Evolutionary conservation across 148 eudicot species (phyloP).

Genomic region (Fagopyrum esculentum): DNA sequence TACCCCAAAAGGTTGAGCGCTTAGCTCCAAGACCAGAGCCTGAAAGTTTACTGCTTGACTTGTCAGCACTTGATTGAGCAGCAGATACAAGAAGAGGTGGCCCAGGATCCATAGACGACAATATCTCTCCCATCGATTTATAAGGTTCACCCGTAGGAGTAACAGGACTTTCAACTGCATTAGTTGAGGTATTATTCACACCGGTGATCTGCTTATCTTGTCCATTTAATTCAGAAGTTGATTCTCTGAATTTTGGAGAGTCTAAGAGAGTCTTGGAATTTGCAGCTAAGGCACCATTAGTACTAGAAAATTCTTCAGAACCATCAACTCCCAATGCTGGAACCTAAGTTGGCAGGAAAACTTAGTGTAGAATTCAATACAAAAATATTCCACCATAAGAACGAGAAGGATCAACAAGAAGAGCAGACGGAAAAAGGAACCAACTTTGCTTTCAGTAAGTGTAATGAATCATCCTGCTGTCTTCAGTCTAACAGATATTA

Average conservation of each 20-base stretch:
- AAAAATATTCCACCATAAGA: background rate
- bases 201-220: constrained; percentile 33
- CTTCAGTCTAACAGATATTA: background rate
- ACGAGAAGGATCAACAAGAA: background rate
- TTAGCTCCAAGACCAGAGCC: constrained; percentile 44
- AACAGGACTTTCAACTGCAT: constrained; percentile 30
- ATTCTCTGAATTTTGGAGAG: constrained; percentile 35
- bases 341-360: constrained; percentile 19
- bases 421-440: background rate
- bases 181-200: constrained; percentile 26
- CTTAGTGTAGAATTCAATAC: background rate
- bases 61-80: constrained; percentile 52
- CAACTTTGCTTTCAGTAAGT: background rate
- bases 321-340: constrained; percentile 63
- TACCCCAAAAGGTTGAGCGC: constrained; percentile 78
- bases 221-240: constrained; percentile 33
- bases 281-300: constrained; percentile 29
- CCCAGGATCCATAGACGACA: constrained; percentile 83
- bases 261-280: constrained; percentile 42
- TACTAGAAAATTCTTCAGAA: constrained; percentile 54
- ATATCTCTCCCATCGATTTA: constrained; percentile 74
- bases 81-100: constrained; percentile 44
- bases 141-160: constrained; percentile 36
- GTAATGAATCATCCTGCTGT: background rate
- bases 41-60: constrained; percentile 40